phyloP scores from a whole-genome alignment of 2,329 filamentous ascomycete species.

The Thielaviopsis populi region DNA sequence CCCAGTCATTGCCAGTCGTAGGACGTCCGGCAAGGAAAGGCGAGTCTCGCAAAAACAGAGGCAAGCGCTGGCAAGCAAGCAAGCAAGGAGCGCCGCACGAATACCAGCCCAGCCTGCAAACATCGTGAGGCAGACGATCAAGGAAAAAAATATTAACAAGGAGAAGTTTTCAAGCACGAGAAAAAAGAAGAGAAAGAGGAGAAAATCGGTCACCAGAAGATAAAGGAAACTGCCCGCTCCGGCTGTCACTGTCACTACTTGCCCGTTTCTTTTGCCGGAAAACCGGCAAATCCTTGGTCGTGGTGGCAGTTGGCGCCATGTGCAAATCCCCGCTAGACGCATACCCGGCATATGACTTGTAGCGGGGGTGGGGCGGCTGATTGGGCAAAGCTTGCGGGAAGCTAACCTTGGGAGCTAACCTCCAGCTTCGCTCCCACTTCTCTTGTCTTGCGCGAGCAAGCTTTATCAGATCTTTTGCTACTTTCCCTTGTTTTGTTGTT shows the following conservation, averaged over 20 bases:
- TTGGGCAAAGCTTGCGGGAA: background rate
- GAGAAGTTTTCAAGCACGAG: constrained; percentile 3
- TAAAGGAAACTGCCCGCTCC: constrained; percentile 9
- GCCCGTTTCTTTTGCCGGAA: background rate
- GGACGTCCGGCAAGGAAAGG: background rate
- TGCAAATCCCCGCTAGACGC: background rate
- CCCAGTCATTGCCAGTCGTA: background rate
- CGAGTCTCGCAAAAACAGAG: background rate
- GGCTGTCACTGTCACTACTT: background rate
- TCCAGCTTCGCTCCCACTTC: background rate
- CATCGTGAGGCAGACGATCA: background rate
- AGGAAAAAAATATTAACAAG: constrained; percentile 9
- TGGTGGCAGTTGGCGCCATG: background rate
- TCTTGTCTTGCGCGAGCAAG: background rate
- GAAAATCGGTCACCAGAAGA: constrained; percentile 9
- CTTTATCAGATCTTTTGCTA: constrained; percentile 3
- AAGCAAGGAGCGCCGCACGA: background rate
- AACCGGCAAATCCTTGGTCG: background rate
- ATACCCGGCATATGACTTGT: background rate
- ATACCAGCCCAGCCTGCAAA: background rate
- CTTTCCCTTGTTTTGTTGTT: background rate
- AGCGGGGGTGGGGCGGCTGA: background rate
- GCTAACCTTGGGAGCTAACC: background rate
- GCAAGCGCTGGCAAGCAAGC: background rate
- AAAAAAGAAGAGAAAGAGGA: constrained; percentile 7